Conservation (phyloP, 176 grass and related monocot species). For the Oryza glaberrima region DNA sequence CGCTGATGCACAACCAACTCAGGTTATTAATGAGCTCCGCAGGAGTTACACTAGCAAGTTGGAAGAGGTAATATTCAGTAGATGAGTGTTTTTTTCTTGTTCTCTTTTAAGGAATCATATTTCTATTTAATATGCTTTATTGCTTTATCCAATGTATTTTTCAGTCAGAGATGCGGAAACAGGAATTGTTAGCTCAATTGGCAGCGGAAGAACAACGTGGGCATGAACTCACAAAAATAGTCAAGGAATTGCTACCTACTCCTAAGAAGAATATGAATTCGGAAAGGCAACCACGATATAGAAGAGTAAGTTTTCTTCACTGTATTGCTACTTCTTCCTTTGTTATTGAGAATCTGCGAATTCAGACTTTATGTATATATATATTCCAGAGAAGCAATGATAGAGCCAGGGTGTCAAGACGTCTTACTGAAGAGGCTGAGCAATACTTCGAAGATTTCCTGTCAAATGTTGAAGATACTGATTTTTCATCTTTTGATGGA, state of each 20-base stretch:
- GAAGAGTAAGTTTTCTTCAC: constrained; percentile 61
- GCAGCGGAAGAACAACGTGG: constrained; percentile 83
- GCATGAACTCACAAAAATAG: constrained; percentile 93
- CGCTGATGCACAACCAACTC: constrained; percentile 62
- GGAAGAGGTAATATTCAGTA: constrained; percentile 69
- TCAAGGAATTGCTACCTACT: constrained; percentile 85
- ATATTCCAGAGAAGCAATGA: constrained; percentile 91
- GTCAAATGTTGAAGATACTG: constrained; percentile 94
- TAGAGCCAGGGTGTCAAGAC: constrained; percentile 70
- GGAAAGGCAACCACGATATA: constrained; percentile 57
- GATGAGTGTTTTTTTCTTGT: background rate
- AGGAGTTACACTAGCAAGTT: constrained; percentile 89
- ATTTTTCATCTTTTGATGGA: constrained; percentile 94
- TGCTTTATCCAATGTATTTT: constrained; percentile 32
- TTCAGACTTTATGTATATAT: constrained; percentile 31
- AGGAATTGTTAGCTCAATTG: constrained; percentile 84
- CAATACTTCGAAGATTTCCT: constrained; percentile 97
- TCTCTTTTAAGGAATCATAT: background rate
- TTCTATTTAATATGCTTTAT: constrained; percentile 29
- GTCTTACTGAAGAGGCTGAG: constrained; percentile 83
- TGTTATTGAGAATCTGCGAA: background rate
- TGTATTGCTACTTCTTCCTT: background rate
- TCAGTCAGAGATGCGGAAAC: constrained; percentile 92
- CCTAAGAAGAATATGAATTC: constrained; percentile 52
- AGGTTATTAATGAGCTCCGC: constrained; percentile 84